A percentile compares a stretch with the other conserved stretches of the same genome.
phyloP scores from a whole-genome alignment of 192 early-diverging fungal species.

The Umbelopsis ramanniana region DNA sequence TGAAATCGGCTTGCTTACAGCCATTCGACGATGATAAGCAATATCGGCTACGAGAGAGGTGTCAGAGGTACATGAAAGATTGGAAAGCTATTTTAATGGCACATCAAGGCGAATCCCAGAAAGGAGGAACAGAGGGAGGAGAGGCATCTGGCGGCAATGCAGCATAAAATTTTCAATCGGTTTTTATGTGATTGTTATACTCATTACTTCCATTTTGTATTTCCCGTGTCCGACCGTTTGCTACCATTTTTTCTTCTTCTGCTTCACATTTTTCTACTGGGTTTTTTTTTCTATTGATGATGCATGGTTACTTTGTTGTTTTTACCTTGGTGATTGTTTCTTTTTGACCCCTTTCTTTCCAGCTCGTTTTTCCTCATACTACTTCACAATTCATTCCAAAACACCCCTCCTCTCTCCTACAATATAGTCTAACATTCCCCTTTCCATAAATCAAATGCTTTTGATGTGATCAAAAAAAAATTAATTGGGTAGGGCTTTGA shows the following conservation, averaged over 20 bases:
- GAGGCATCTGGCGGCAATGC: slow-evolving; percentile 8
- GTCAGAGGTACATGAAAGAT: slow-evolving; percentile 35
- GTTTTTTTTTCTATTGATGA: not conserved
- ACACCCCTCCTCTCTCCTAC: slow-evolving; percentile 1
- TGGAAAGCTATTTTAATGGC: slow-evolving; percentile 38
- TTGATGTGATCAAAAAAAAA: too few species aligned
- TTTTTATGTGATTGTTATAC: not conserved
- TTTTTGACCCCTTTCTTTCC: not conserved
- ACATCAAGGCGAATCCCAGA: not conserved
- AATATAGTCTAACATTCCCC: slow-evolving; percentile 6
- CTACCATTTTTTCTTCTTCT: not conserved
- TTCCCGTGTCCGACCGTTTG: not conserved
- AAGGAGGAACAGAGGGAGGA: not conserved
- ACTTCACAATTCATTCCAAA: not conserved
- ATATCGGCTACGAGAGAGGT: slow-evolving; percentile 34
- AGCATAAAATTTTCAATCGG: not conserved
- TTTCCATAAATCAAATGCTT: too few species aligned
- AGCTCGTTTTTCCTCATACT: too few species aligned
- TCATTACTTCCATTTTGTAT: not conserved
- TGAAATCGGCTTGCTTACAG: slow-evolving; percentile 38
- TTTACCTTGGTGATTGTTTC: not conserved
- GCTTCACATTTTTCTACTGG: not conserved
- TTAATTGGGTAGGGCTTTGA: too few species aligned
- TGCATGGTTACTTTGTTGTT: not conserved
- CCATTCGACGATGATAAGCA: slow-evolving; percentile 34